Evolutionary conservation across 305 asterid genomes (phyloP), one percentile per base, ranked within the genome.

Genomic region (Fraxinus xanthoxyloides): DNA sequence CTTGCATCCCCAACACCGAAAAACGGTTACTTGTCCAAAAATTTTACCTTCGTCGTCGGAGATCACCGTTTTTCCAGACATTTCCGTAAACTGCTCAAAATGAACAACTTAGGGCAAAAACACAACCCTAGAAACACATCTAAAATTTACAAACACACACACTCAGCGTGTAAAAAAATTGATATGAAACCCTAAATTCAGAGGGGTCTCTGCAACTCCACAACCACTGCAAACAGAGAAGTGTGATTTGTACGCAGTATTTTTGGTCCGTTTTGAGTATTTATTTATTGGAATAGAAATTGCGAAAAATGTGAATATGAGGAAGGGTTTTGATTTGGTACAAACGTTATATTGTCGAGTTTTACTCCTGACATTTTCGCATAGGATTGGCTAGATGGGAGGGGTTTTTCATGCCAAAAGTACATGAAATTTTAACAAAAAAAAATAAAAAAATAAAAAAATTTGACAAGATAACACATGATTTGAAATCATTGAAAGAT

Each of bases 21-120:
- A 24, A 32, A 19, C 40, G 28, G 38, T 43, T 3, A 70, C 10
- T 9, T 4, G 74, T 23, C 35, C 0, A 81, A 28, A 70, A 7
- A 40, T 26, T 40, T 26, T 78, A 94, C 98, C 98, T 85, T 93
- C 98, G 83, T 93, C 99, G 54, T 95, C 98, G 70, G 98, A 92
- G 80, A 93, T 90, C 85, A 92, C 94, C 61, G 79, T 86, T 72
- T 87, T 91, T 43, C 97, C 97, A 24, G 86, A 96, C 99, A 93
- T 94, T 85, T n/a, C 35, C 82, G 28, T 56, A 77, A 80, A 83
- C 77, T 28, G 61, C 83, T 79, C 10, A 30, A 77, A 79, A 56
- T 2, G 31, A 63, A 63, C 72, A 81, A 76, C 81, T 82, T 76
- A 77, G 75, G 77, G 75, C 72, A 40, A 48, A 74, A 36, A 75